Evolutionary conservation across 108 stramenopile species (phyloP), one percentile per base, ranked within the genome.

Genomic region (Nitzschia putrida): DNA sequence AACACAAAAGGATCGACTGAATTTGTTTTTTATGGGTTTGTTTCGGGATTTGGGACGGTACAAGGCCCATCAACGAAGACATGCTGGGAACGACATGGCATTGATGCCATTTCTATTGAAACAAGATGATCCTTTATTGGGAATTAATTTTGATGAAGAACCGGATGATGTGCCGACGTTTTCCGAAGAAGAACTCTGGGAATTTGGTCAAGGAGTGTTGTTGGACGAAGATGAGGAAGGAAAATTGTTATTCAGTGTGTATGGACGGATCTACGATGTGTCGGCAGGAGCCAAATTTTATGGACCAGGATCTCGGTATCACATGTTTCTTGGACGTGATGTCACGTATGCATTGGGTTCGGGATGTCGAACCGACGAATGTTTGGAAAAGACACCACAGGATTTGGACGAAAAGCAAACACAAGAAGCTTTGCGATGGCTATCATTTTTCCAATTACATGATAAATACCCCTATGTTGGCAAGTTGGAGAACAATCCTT

Each of bases 231-330:
- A 74, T 12, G 41, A 68, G n/a, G 85, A 85, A 9, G n/a, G 18
- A 18, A 44, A 47, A 45, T 53, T 93, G 24, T 74, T 83, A 61
- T 68, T 93, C 40, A 68, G 76, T 10, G 79, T 90, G 2, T 80
- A 78, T 57, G 92, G 92, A 26, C 74, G 92, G 25, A 78, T 93
- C 43, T 93, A 93, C 41, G 92, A 93, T 66, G 92, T 93, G 0
- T 56, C 83, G 6, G 78, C 64, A 6, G 89, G 89, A 10, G 20
- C 34, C 18, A 83, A 84, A 55, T 93, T 88, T 64, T 93, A 93
- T 59, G 87, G 85, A 7, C 72, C 77, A 43, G 79, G 66, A 24
- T 80, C 65, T 8, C 69, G 72, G 44, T 93, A 93, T 74, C 74
- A 79, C 64, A 69, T 83, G 55, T 93, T 89, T 81, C 79, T 85